Evolutionary conservation across 306 rosid species (phyloP), one percentile per base, ranked within the genome.

Genomic region (Senna tora): DNA sequence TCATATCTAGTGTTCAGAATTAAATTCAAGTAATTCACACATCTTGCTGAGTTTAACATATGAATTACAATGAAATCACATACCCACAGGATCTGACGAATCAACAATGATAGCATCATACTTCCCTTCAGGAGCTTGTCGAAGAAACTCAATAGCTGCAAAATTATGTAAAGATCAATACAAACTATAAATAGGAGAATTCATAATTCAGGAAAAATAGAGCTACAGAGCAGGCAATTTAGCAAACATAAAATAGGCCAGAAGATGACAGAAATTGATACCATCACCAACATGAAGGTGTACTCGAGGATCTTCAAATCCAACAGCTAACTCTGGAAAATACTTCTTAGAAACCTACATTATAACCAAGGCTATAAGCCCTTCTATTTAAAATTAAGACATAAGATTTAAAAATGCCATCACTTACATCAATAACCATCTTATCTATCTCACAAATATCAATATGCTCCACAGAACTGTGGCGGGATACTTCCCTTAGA

Each of bases 81-180:
- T 87, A 95, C 99, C 99, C 56, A 95, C 96, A 36, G 97, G 99
- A 62, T 95, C 97, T 57, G 99, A 95, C 42, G 99, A 95, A 87
- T 95, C 99, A 75, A 95, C 99, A 74, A 95, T 89, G 54, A 91
- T 67, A 21, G 96, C 99, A 75, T 95, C 97, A 57, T 95, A 95
- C 70, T 80, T 91, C 78, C 96, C 97, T 75, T 81, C 81, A 46
- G 91, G 78, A 59, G 89, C 77, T 64, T 13, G 30, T 75, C 81
- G 86, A 71, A 95, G 84, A 84, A 86, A 95, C 70, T 91, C 94
- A 73, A 87, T 69, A 67, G 96, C 99, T 95, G 92, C 74, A 82
- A 64, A 52, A 80, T 43, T n/a, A 36, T 53, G 25, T 28, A 3
- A 32, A 43, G 50, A 54, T 80, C 16, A 79, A 41, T 52, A 45